Evolutionary conservation across 495 filamentous ascomycete genomes (phyloP), one percentile per base, ranked within the genome.

Genomic region (Oidiodendron maius): DNA sequence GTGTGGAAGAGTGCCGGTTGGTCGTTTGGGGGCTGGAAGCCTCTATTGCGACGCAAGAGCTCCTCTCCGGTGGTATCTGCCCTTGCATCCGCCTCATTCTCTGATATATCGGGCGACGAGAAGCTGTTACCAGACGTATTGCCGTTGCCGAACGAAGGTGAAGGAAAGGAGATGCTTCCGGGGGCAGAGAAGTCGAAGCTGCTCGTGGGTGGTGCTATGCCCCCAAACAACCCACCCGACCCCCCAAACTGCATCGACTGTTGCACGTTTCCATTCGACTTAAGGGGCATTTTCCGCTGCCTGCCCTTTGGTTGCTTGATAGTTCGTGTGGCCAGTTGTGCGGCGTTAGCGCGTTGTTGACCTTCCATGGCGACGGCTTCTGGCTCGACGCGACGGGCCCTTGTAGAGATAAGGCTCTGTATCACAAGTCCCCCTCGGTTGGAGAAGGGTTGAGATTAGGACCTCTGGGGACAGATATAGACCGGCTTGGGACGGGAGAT

Each of bases 291-390:
- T 18, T 21, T 38, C 9, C 22, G 28, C 23, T 24, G 20, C 15
- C 20, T 13, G 21, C 35, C 13, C 20, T 24, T 32, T 26, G 15
- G 21, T 4, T 20, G 47, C 32, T 52, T 60, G 34, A 60, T 55
- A n/a, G 49, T 60, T 49, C 58, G 50, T 1, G 43, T 40, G 13
- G 58, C 58, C 6, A 60, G 40, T 32, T 60, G 58, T 11, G 58
- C 53, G 26, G 58, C 58, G 40, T 48, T 60, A 16, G 53, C 57
- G 37, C 53, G 53, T 40, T 21, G 53, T 23, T 49, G 39, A 34
- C 32, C 41, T 8, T 56, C 57, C 57, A 60, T 56, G 3, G 2
- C 34, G 15, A 30, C 35, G 11, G 18, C 24, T 1, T 44, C 4
- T 12, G 25, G 20, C 23, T n/a, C 15, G 18, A 37, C 22, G 1